Percentiles rank a stretch among this genome's conserved stretches.
phyloP scores from a whole-genome alignment of 306 rosid genomes.

The Vicia sativa region DNA sequence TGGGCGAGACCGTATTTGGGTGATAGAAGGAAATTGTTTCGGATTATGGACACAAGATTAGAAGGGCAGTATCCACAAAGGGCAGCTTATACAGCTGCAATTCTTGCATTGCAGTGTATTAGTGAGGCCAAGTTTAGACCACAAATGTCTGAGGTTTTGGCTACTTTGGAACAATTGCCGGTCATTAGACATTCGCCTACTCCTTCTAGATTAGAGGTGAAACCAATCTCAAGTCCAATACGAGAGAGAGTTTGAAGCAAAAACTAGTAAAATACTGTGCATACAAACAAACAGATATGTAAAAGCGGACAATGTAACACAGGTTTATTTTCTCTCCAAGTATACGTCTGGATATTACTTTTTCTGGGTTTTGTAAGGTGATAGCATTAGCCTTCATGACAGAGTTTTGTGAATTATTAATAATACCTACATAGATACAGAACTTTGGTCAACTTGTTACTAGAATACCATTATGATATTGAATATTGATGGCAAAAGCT shows the following conservation, averaged over 20 bases:
- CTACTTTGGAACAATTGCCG: slow-evolving; percentile 66
- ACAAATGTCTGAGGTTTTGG: slow-evolving; percentile 73
- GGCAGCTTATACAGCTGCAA: slow-evolving; percentile 68
- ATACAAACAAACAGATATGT: neutral
- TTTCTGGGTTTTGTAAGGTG: slow-evolving; percentile 31
- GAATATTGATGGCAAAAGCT: too few relatives aligned
- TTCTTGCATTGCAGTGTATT: slow-evolving; percentile 68
- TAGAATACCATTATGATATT: too few relatives aligned
- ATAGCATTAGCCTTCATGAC: slow-evolving; percentile 1
- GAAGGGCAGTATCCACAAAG: slow-evolving; percentile 86
- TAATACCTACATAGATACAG: too few relatives aligned
- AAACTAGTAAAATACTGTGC: neutral
- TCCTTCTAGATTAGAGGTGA: slow-evolving; percentile 48
- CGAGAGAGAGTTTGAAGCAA: slow-evolving; percentile 4
- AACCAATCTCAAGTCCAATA: slow-evolving; percentile 25
- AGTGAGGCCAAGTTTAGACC: slow-evolving; percentile 75
- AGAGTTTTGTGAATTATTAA: slow-evolving; percentile 32
- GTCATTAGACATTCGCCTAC: slow-evolving; percentile 48
- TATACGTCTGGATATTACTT: slow-evolving; percentile 17
- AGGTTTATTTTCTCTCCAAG: slow-evolving; percentile 18
- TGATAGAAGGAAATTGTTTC: slow-evolving; percentile 73
- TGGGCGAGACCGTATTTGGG: slow-evolving; percentile 84
- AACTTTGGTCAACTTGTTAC: too few relatives aligned
- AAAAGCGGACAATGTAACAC: neutral
- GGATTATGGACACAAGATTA: slow-evolving; percentile 91